phyloP scores from a whole-genome alignment of 306 rosid species.

The Benincasa hispida region DNA sequence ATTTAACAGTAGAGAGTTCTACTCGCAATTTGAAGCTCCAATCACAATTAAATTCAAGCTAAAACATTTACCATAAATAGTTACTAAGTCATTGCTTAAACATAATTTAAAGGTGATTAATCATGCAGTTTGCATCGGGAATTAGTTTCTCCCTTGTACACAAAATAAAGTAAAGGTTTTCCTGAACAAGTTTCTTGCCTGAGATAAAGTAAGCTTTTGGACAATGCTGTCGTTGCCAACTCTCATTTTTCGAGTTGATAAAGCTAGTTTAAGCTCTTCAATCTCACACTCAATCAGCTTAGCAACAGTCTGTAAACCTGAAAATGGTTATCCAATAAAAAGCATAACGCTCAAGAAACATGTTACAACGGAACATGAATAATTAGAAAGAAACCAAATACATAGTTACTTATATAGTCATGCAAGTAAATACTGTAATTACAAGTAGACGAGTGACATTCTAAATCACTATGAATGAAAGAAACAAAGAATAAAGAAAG shows the following conservation, averaged over 20 bases:
- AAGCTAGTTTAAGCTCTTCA: conserved; percentile 70
- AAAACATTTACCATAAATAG: not conserved
- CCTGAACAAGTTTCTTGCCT: conserved; percentile 40
- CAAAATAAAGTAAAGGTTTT: not conserved
- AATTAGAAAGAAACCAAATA: not conserved
- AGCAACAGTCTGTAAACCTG: conserved; percentile 58
- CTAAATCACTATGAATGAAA: not conserved
- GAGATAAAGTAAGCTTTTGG: conserved; percentile 75
- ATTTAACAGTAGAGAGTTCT: not conserved
- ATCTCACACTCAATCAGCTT: conserved; percentile 63
- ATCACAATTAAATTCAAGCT: not conserved
- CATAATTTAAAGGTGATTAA: not conserved
- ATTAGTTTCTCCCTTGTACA: not conserved
- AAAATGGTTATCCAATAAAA: conserved; percentile 7
- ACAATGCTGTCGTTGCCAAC: conserved; percentile 82
- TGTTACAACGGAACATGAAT: not conserved
- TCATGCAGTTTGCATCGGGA: not conserved
- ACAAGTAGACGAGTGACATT: not conserved
- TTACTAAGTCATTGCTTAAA: not conserved
- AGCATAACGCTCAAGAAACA: not conserved
- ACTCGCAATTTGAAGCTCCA: not conserved
- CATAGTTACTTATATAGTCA: not conserved
- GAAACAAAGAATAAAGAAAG: not conserved
- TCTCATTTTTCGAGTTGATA: conserved; percentile 85
- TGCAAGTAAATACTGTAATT: not conserved